Conservation (phyloP, 148 eudicot genomes). For the Persicaria tinctoria region DNA sequence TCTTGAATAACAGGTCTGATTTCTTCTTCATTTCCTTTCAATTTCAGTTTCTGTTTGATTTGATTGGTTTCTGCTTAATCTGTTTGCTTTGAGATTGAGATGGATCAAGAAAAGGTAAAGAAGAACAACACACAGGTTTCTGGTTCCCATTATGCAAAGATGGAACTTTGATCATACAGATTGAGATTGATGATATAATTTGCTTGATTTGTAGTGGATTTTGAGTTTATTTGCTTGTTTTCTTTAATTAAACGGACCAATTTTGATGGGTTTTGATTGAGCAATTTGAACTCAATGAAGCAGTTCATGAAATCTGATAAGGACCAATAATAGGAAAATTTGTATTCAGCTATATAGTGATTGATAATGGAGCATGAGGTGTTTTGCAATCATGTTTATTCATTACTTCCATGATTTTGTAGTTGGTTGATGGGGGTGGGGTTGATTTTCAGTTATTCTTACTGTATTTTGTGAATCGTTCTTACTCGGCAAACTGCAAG, state of each 20-base stretch:
- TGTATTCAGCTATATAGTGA: neutral
- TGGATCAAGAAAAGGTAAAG: neutral
- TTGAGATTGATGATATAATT: neutral
- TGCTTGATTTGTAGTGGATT: neutral
- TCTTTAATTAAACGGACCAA: neutral
- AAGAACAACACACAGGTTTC: neutral
- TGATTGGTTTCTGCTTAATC: neutral
- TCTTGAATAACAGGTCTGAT: slow-evolving; percentile 13
- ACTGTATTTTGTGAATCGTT: neutral
- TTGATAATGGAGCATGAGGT: neutral
- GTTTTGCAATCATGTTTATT: neutral
- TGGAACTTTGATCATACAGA: neutral
- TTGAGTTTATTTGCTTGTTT: neutral
- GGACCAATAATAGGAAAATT: neutral
- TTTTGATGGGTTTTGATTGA: neutral
- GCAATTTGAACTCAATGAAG: neutral
- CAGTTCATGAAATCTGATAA: neutral
- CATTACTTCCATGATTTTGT: neutral
- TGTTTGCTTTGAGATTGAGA: neutral
- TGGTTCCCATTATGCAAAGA: neutral
- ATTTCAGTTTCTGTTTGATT: neutral
- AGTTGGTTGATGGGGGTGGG: neutral
- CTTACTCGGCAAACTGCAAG: neutral
- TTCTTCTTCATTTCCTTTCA: neutral
- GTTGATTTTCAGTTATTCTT: neutral